A percentile compares a stretch with the other conserved stretches of the same genome.
phyloP scores from a whole-genome alignment of 2,329 filamentous ascomycete genomes.

The Botrytis galanthina region DNA sequence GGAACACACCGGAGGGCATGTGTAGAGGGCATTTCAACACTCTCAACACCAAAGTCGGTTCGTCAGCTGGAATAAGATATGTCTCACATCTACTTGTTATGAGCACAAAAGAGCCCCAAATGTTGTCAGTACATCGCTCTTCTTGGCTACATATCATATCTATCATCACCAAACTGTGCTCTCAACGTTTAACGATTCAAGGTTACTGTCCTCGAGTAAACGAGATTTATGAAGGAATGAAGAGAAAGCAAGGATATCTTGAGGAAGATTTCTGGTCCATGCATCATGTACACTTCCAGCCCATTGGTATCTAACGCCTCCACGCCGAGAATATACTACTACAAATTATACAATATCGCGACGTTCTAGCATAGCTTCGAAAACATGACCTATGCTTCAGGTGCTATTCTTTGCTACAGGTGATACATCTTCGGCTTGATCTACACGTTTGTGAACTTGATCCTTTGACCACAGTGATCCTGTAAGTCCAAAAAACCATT shows the following conservation, averaged over 20 bases:
- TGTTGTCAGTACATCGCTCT: background rate
- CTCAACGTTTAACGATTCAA: background rate
- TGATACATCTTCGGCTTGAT: constrained; percentile 27
- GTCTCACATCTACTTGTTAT: background rate
- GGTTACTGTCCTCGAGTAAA: background rate
- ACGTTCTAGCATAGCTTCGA: background rate
- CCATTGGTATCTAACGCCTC: constrained; percentile 19
- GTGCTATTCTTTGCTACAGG: constrained; percentile 25
- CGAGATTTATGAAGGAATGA: background rate
- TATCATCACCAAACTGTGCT: background rate
- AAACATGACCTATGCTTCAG: constrained; percentile 19
- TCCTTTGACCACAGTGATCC: constrained; percentile 38
- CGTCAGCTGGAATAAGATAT: background rate
- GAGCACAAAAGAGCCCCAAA: constrained; percentile 1
- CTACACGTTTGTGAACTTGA: constrained; percentile 26
- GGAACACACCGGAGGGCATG: background rate
- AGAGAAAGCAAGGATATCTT: background rate
- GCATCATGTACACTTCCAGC: background rate
- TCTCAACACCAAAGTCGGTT: background rate
- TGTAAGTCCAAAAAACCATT: constrained; percentile 42
- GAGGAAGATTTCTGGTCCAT: constrained; percentile 12
- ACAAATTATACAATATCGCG: constrained; percentile 11
- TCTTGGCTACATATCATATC: background rate
- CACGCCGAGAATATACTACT: constrained; percentile 9
- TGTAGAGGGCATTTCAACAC: background rate